These are phyloP conservation scores for Fusarium duplospermum DNA, from an alignment of 2,329 filamentous ascomycete species.

Conservation along the genomic window DNA sequence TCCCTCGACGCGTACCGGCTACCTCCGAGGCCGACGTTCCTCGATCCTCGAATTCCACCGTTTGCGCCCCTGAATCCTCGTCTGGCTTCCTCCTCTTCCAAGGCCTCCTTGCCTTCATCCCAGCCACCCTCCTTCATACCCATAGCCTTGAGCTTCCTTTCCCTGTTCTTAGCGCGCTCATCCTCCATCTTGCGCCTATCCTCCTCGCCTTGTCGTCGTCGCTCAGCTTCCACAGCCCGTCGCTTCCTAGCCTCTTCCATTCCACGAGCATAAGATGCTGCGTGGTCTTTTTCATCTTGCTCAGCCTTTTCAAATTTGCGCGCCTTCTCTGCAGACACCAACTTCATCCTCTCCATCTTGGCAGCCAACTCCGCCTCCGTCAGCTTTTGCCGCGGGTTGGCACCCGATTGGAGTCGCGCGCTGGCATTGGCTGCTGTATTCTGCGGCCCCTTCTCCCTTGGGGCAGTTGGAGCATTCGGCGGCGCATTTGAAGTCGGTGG, in stretches of 20 bases:
- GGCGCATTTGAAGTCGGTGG: constrained; percentile 42
- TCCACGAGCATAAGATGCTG: constrained; percentile 64
- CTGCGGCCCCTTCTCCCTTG: constrained; percentile 44
- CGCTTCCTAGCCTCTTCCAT: constrained; percentile 67
- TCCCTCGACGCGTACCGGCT: constrained; percentile 56
- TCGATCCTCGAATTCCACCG: constrained; percentile 54
- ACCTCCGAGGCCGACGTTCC: constrained; percentile 52
- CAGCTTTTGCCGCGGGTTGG: constrained; percentile 70
- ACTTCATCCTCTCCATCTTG: constrained; percentile 72
- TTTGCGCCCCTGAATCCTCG: constrained; percentile 57
- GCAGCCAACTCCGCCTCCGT: constrained; percentile 68
- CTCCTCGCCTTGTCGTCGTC: constrained; percentile 63
- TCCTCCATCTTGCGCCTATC: constrained; percentile 65
- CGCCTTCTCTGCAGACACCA: constrained; percentile 67
- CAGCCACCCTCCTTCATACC: constrained; percentile 65
- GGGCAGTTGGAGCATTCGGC: constrained; percentile 47
- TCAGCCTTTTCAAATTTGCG: constrained; percentile 70
- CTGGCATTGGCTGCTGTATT: constrained; percentile 52
- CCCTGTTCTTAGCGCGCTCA: constrained; percentile 69
- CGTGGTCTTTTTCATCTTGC: constrained; percentile 67
- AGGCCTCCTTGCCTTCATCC: constrained; percentile 68
- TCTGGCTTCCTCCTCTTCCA: constrained; percentile 54
- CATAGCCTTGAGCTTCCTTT: constrained; percentile 71
- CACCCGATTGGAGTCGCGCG: constrained; percentile 63
- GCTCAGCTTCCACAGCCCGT: constrained; percentile 64